phyloP scores from a whole-genome alignment of 305 asterid genomes.

The Lippia alba region DNA sequence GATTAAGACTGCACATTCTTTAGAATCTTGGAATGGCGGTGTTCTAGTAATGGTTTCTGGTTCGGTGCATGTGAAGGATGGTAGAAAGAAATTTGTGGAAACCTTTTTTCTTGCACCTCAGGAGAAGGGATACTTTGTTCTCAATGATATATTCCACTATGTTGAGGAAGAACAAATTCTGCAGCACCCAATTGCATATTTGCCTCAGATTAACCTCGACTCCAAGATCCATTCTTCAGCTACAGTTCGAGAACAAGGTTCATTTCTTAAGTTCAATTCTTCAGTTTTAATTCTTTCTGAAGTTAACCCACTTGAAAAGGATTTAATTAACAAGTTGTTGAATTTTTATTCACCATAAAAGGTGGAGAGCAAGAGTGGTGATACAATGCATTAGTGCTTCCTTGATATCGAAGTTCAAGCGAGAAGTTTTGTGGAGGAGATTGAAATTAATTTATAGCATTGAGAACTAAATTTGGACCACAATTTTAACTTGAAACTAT shows the following conservation, averaged over 20 bases:
- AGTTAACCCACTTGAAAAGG: not conserved
- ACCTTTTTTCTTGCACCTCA: conserved; percentile 99
- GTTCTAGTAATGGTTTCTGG: conserved; percentile 98
- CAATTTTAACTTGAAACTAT: not conserved
- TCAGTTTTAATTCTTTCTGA: not conserved
- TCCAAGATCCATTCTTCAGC: conserved; percentile 58
- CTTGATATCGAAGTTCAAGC: conserved; percentile 1
- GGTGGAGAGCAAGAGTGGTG: no score
- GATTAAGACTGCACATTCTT: conserved; percentile 85
- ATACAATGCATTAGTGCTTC: not conserved
- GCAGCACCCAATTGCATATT: conserved; percentile 75
- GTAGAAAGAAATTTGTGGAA: conserved; percentile 85
- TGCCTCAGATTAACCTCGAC: conserved; percentile 70
- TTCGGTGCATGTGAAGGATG: conserved; percentile 64
- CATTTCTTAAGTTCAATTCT: conserved; percentile 13
- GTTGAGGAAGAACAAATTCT: conserved; percentile 74
- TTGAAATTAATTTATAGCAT: not conserved
- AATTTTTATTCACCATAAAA: no score
- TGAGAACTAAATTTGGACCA: not conserved
- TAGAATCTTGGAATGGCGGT: conserved; percentile 95
- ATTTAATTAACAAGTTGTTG: not conserved
- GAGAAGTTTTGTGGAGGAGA: not conserved
- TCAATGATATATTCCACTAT: conserved; percentile 90
- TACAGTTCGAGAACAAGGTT: conserved; percentile 77
- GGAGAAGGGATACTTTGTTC: conserved; percentile 87